Percentiles rank a stretch among this genome's conserved stretches.
These are phyloP conservation scores for Tephrocybe rancida DNA, from an alignment of 768 basidiomycete genomes.

Conservation along the genomic window DNA sequence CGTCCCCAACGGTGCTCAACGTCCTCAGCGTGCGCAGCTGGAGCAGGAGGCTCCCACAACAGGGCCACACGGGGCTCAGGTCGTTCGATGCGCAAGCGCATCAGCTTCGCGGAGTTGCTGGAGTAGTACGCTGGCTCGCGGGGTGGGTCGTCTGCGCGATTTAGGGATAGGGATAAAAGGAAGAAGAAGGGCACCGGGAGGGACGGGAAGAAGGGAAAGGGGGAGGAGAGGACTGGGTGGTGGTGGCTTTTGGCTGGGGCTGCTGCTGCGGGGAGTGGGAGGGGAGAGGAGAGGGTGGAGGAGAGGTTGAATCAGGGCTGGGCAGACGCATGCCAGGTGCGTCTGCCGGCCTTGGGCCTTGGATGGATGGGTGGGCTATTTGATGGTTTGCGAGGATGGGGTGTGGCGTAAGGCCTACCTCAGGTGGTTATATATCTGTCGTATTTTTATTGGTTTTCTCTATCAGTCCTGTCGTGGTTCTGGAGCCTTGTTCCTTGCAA, in stretches of 20 bases:
- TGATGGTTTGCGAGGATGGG: too few species aligned
- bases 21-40: slow-evolving; percentile 14
- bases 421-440: too few species aligned
- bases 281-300: slow-evolving; percentile 33
- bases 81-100: slow-evolving; percentile 66
- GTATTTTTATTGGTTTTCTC: too few species aligned
- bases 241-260: slow-evolving; percentile 18
- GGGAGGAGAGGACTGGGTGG: slow-evolving; percentile 14
- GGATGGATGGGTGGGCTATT: slow-evolving; percentile 60
- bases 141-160: slow-evolving; percentile 27
- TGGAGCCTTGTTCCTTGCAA: too few species aligned
- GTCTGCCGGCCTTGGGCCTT: slow-evolving; percentile 31
- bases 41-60: slow-evolving; percentile 14
- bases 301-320: slow-evolving; percentile 53
- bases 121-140: slow-evolving; percentile 54
- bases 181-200: slow-evolving; percentile 23
- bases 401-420: too few species aligned
- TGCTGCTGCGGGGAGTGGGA: slow-evolving; percentile 16
- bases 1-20: slow-evolving; percentile 22
- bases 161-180: slow-evolving; percentile 34
- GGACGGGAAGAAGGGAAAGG: slow-evolving; percentile 10
- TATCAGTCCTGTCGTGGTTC: too few species aligned
- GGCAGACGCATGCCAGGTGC: slow-evolving; percentile 36
- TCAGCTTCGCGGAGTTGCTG: slow-evolving; percentile 76
- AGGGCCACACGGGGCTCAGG: slow-evolving; percentile 49